Evolutionary conservation across 1,284 basidiomycete genomes (phyloP), one percentile per base, ranked within the genome.

Genomic region (Boletus smithii): DNA sequence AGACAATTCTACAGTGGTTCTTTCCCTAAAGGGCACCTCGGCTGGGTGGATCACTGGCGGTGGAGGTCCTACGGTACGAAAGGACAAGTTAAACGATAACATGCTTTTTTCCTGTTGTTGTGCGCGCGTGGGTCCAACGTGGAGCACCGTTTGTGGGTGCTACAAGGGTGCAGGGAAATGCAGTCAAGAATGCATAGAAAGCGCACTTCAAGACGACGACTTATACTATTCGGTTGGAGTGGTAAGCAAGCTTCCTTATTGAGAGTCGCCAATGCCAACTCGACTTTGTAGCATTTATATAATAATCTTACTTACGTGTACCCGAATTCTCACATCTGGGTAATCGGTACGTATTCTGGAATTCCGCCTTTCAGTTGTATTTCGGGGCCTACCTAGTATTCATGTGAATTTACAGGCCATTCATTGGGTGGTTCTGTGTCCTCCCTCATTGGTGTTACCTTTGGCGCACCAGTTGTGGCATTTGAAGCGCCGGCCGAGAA

Each of bases 21-120:
- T 98, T 30, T 82, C 92, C 8, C 81, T 97, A 69, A 98, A 98
- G 67, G 95, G 95, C 31, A 98, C 95, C 0, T 91, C 90, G 1
- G 84, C 89, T 0, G 82, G 83, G 1, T 80, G 88, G 66, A 70
- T 95, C 4, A 85, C 88, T 5, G 79, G 78, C 2, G 88, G 88
- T 5, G 90, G 83, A 1, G 68, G 80, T 3, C 77, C 80, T 7
- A 81, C 80, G 4, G 72, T 71, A 42, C 70, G 67, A 53, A 80
- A 74, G 57, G 92, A 95, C 73, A 93, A 91, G 71, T 70, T 85
- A 37, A 95, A 94, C 60, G 92, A 94, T 65, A 95, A 95, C 59
- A 70, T 91, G 30, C 69, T 95, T 18, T 94, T 94, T 69, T 92
- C 89, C 1, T 95, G 92, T 69, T 95, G 92, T 66, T 95, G 91